Evolutionary conservation across 148 eudicot genomes (phyloP), one percentile per base, ranked within the genome.

Genomic region (Rhododendron mucronatum): DNA sequence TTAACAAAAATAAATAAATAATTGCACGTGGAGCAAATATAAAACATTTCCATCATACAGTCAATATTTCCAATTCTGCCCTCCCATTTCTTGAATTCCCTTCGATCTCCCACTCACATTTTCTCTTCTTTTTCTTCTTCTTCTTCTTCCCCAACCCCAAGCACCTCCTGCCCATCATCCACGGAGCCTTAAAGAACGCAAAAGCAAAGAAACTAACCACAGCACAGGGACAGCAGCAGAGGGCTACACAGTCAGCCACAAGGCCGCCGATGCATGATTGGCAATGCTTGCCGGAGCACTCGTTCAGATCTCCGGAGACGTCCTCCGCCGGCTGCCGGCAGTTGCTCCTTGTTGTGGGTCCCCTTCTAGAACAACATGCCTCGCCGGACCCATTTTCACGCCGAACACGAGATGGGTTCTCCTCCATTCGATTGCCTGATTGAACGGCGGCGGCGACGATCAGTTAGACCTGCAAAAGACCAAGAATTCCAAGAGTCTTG

Each of bases 151-250:
- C 87, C 28, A 83, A 39, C 21, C 90, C 90, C 87, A 93, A 84
- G 88, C 94, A 93, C 79, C 85, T 91, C 82, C 90, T 88, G 21
- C 95, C 95, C 86, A 94, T 90, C 89, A 92, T 88, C 83, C 91
- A 95, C 23, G 99, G 99, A 10, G 93, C 91, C 84, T 95, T 96
- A 67, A 96, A 82, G 50, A 96, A 95, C 1, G 99, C 95, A 1
- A 96, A 91, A 7, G 92, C 91, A n/a, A 95, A 48, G 61, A 93
- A 87, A 87, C 92, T 92, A 23, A 95, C 92, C 6, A 94, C 91
- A 1, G 95, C 99, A 50, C 95, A 90, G n/a, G 99, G 99, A 78
- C 98, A 96, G 88, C 98, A 96, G 69, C 98, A 93, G 21, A 96
- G 86, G 16, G 99, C 99, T 9, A 96, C 96, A 78, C 98, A 95